Conservation (phyloP, 2,329 filamentous ascomycete genomes). For the Trichoderma semiorbis region DNA sequence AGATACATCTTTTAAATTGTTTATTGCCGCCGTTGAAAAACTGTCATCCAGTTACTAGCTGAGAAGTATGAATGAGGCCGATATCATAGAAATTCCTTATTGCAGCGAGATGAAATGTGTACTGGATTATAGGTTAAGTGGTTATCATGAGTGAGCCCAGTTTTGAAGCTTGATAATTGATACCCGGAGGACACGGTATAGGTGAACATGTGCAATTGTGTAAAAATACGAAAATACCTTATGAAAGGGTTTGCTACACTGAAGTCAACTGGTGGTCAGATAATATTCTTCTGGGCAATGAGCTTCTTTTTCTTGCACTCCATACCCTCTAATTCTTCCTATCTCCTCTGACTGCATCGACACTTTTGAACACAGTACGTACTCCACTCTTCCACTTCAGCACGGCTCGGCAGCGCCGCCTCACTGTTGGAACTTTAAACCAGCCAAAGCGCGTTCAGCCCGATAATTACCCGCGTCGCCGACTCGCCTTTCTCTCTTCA, state of each 20-base stretch:
- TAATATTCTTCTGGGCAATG: neutral
- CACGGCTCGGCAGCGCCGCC: neutral
- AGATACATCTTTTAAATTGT: neutral
- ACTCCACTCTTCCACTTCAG: neutral
- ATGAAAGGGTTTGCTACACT: neutral
- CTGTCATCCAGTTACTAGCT: rapidly evolving
- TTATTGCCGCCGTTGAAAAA: neutral
- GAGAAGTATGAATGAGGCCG: too few species aligned
- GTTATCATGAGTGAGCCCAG: neutral
- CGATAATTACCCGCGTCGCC: slow-evolving; percentile 20
- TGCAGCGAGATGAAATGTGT: neutral
- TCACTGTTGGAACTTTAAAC: neutral
- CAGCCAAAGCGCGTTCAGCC: slow-evolving; percentile 16
- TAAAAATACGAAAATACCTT: neutral
- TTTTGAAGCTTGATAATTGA: neutral
- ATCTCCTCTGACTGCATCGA: neutral
- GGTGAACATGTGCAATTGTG: neutral
- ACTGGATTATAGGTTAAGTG: neutral
- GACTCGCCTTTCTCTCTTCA: slow-evolving; percentile 12
- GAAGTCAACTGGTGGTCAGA: neutral
- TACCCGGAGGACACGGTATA: rapidly evolving
- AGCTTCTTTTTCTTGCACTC: neutral
- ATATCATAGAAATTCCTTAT: neutral
- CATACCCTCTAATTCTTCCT: neutral
- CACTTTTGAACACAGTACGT: neutral